These are phyloP conservation scores for Vigna nakashimae DNA, from an alignment of 306 rosid genomes.

Conservation along the genomic window DNA sequence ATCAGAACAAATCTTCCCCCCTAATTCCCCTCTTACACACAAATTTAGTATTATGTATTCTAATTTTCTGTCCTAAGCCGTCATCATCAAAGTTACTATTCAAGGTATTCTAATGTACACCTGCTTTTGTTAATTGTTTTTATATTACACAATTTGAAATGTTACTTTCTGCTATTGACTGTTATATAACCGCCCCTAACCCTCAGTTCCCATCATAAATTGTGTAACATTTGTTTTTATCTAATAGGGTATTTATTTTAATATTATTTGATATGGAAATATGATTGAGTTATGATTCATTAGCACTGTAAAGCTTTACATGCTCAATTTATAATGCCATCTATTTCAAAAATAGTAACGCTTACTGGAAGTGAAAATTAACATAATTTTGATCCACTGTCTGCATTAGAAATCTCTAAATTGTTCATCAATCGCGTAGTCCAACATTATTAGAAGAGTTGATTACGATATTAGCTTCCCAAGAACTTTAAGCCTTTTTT, in stretches of 20 bases:
- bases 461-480: conserved; percentile 17
- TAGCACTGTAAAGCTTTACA: not conserved
- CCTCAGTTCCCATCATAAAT: not conserved
- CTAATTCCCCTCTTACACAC: not conserved
- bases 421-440: not conserved
- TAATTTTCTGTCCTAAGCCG: not conserved
- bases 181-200: not conserved
- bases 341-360: conserved; percentile 29
- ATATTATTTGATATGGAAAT: conserved; percentile 31
- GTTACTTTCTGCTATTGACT: not conserved
- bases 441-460: conserved; percentile 27
- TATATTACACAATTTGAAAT: not conserved
- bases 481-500: conserved; percentile 17
- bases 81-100: not conserved
- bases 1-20: not conserved
- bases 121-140: not conserved
- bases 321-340: conserved; percentile 17
- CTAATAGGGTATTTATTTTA: conserved; percentile 29
- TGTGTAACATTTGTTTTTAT: conserved; percentile 31
- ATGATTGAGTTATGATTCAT: conserved; percentile 1
- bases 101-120: not conserved
- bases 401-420: conserved; percentile 10
- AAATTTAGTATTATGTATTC: not conserved
- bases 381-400: conserved; percentile 18
- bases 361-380: conserved; percentile 24